Evolutionary conservation across 179 eudicot genomes (phyloP).

Genomic region (Beta lomatogona): DNA sequence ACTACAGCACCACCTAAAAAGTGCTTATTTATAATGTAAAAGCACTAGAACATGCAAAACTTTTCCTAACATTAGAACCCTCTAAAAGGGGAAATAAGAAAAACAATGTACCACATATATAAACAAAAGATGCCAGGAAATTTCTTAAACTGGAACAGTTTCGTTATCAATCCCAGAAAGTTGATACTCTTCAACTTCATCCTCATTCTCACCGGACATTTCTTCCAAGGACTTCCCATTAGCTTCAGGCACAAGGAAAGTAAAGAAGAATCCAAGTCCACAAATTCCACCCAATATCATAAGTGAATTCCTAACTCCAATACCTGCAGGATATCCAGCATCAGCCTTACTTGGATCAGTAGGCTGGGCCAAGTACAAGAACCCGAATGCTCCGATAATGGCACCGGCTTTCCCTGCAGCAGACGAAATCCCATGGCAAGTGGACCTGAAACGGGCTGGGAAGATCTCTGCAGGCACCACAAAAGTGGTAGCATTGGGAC

Average conservation of each 20-base stretch:
- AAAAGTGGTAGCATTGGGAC: conserved; percentile 34
- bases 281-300: conserved; percentile 25
- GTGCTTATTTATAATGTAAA: no score
- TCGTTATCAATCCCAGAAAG: neutral
- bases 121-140: neutral
- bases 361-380: conserved; percentile 27
- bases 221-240: conserved; percentile 32
- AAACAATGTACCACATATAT: neutral
- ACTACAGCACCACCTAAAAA: no score
- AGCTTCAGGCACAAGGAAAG: conserved; percentile 31
- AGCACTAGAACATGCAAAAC: no score
- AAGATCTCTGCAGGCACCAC: conserved; percentile 34
- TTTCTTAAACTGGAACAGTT: conserved; percentile 20
- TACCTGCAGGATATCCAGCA: conserved; percentile 31
- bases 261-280: conserved; percentile 23
- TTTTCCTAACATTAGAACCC: neutral
- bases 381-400: conserved; percentile 30
- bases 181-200: conserved; percentile 7
- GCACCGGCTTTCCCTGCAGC: conserved; percentile 36
- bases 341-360: conserved; percentile 16
- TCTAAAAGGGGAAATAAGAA: neutral
- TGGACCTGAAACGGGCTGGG: conserved; percentile 32
- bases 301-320: conserved; percentile 22
- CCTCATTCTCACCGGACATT: conserved; percentile 24
- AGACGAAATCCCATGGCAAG: conserved; percentile 27